Percentiles rank a stretch among this genome's conserved stretches.
These are phyloP conservation scores for Xanthoconium purpureum DNA, from an alignment of 768 basidiomycete genomes.

Conservation along the genomic window DNA sequence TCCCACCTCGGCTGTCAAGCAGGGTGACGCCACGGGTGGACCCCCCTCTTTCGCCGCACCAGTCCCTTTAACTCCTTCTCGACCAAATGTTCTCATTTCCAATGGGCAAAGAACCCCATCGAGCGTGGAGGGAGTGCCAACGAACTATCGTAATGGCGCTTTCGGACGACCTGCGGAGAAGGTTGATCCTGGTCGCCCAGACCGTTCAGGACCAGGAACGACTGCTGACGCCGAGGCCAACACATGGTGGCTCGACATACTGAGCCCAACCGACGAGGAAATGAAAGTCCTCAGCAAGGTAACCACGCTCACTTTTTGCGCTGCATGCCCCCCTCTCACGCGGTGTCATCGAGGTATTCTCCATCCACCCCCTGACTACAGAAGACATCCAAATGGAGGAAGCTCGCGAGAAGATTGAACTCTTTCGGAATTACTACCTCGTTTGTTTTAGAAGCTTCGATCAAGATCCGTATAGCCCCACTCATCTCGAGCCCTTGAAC, in stretches of 20 bases:
- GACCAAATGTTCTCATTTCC: constrained; percentile 1
- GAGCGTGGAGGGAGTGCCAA: not conserved
- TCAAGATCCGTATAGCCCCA: constrained; percentile 96
- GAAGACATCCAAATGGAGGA: constrained; percentile 99
- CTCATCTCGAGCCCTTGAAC: constrained; percentile 95
- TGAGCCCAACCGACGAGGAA: constrained; percentile 93
- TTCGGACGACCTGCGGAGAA: constrained; percentile 22
- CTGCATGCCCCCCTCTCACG: not conserved
- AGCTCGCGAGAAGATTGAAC: constrained; percentile 98
- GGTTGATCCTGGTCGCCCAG: constrained; percentile 17
- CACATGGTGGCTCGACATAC: constrained; percentile 98
- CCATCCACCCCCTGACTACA: constrained; percentile 95
- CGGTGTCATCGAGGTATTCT: constrained; percentile 67
- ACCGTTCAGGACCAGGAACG: constrained; percentile 22
- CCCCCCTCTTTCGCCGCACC: constrained; percentile 4
- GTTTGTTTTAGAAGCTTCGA: constrained; percentile 99
- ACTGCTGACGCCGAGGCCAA: constrained; percentile 56
- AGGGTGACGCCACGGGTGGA: constrained; percentile 6
- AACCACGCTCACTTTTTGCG: constrained; percentile 6
- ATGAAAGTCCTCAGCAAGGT: constrained; percentile 97
- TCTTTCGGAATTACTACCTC: constrained; percentile 97
- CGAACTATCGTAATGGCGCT: constrained; percentile 12
- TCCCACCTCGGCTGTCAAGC: not conserved
- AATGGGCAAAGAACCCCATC: constrained; percentile 9
- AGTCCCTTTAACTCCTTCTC: constrained; percentile 4